A percentile compares a stretch with the other conserved stretches of the same genome.
Evolutionary conservation across 345 rosid species (phyloP).

Genomic region (Salix suchowensis): DNA sequence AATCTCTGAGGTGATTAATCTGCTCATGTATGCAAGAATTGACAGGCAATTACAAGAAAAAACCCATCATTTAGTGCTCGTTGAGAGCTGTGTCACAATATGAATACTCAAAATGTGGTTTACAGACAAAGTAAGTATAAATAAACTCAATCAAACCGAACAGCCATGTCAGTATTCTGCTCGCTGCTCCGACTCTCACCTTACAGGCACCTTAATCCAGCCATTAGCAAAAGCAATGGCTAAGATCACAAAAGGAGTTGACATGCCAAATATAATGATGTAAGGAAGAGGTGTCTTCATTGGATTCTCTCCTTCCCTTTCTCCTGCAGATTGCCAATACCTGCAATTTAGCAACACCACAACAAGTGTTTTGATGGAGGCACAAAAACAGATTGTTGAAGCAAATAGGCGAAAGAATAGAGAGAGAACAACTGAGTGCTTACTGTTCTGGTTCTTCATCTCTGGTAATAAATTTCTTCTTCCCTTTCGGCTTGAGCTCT

Average conservation of each 20-base stretch:
- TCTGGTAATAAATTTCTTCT: conserved; percentile 76
- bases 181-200: conserved; percentile 32
- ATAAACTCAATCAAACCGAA: too few species aligned
- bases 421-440: conserved; percentile 9
- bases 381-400: background rate
- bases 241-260: conserved; percentile 85
- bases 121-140: background rate
- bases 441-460: conserved; percentile 89
- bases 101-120: background rate
- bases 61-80: background rate
- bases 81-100: background rate
- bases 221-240: conserved; percentile 92
- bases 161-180: too few species aligned
- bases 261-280: conserved; percentile 86
- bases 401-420: background rate
- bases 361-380: background rate
- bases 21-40: too few species aligned
- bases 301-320: conserved; percentile 90
- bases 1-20: too few species aligned
- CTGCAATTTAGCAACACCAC: conserved; percentile 32
- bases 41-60: background rate
- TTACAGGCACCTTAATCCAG: conserved; percentile 83
- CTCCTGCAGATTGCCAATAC: conserved; percentile 91
- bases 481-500: conserved; percentile 63
- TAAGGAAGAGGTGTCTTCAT: conserved; percentile 90